phyloP scores from a whole-genome alignment of 768 basidiomycete genomes.

The Lepiota venenata region DNA sequence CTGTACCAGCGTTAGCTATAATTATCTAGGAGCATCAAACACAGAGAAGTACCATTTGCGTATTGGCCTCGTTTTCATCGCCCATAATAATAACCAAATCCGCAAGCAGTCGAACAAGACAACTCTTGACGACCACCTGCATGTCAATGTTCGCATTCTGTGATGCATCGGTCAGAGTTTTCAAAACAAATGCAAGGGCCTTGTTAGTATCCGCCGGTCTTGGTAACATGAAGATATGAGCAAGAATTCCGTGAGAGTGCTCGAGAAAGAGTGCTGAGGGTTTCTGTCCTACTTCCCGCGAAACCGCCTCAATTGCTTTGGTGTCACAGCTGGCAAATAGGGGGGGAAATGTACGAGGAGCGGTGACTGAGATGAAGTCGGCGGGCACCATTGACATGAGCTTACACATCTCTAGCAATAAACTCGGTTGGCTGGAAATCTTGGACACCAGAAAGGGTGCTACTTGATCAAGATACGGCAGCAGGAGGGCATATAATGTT shows the following conservation, averaged over 20 bases:
- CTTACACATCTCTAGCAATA: slow-evolving; percentile 65
- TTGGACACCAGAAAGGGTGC: slow-evolving; percentile 62
- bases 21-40: neutral
- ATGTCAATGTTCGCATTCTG: slow-evolving; percentile 35
- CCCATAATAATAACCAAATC: slow-evolving; percentile 79
- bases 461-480: slow-evolving; percentile 67
- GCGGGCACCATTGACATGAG: slow-evolving; percentile 54
- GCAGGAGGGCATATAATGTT: slow-evolving; percentile 59
- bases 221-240: slow-evolving; percentile 61
- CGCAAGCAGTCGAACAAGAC: slow-evolving; percentile 65
- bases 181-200: slow-evolving; percentile 59
- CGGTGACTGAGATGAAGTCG: slow-evolving; percentile 63
- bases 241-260: slow-evolving; percentile 54
- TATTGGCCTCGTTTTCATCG: slow-evolving; percentile 49
- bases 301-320: slow-evolving; percentile 59
- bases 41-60: slow-evolving; percentile 38
- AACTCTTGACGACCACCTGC: slow-evolving; percentile 58
- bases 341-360: slow-evolving; percentile 62
- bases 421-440: slow-evolving; percentile 52
- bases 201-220: slow-evolving; percentile 52
- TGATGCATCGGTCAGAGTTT: slow-evolving; percentile 49
- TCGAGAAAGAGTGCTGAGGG: slow-evolving; percentile 50
- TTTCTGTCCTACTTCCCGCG: slow-evolving; percentile 43
- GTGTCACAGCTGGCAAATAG: slow-evolving; percentile 62
- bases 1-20: slow-evolving; percentile 16